Base-by-base conservation (phyloP, 257 asterid genomes). In the Voacanga thouarsii region DNA sequence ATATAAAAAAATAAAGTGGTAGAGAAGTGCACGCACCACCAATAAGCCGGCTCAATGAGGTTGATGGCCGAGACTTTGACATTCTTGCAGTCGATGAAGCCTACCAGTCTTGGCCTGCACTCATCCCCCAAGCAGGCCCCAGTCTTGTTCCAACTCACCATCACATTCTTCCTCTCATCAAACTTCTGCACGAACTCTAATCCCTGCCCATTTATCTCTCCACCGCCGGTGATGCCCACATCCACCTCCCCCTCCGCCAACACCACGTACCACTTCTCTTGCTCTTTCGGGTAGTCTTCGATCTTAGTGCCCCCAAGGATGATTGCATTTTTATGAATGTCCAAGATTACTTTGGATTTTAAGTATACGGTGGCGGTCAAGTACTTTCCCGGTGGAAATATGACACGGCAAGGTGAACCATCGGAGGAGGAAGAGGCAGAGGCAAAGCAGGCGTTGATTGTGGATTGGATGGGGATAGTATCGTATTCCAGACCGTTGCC, bases 161-260 rank as follows among this genome's bases (percentile, higher is more conserved):
- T 95, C 89, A 95, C 98, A 73, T 95, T 92, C 89, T 95, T 95
- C 89, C 84, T 86, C 86, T 85, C 89, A 28, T 92, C 89, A 75
- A 95, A 91, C 77, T 89, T 83, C 86, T 37, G 72, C 75, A 95
- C 97, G 74, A 91, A 95, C 82, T 86, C 65, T 92, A 87, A 75
- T 37, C 99, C 97, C 86, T 95, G 99, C 5, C 99, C 99, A 82
- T 95, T 91, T 79, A 95, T 89, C 89, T 90, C 98, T 68, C 99
- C 98, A 71, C 97, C 98, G 78, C 99, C 96, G 53, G 93, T 91
- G 75, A 95, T 93, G 76, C 98, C 98, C 72, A 91, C 93, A 33
- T 90, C 90, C 85, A 16, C 86, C 82, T 84, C 91, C 37, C 84
- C 78, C 86, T 91, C 94, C 83, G 96, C 99, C 88, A 87, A 28